A percentile compares a stretch with the other conserved stretches of the same genome.
Evolutionary conservation across 768 basidiomycete genomes (phyloP).

Genomic region (Tulasnella sp.): DNA sequence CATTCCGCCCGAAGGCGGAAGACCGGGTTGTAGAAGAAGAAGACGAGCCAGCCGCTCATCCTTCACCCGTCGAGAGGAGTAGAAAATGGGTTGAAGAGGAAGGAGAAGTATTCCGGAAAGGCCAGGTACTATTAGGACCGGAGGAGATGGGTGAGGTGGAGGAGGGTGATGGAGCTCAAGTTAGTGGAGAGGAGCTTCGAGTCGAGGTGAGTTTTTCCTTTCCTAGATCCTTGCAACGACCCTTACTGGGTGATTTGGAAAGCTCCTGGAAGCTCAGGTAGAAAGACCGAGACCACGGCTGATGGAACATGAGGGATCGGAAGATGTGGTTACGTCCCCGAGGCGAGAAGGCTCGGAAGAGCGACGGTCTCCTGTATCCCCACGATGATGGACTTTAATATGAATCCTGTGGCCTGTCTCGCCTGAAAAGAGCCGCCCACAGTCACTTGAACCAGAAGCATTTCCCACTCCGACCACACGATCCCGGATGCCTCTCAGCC

Average conservation of each 20-base stretch:
- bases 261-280: conserved; percentile 80
- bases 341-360: conserved; percentile 6
- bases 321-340: neutral
- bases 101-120: conserved; percentile 92
- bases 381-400: neutral
- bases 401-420: neutral
- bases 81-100: conserved; percentile 85
- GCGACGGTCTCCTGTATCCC: neutral
- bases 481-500: too few species aligned
- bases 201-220: conserved; percentile 28
- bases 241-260: neutral
- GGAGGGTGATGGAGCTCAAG: conserved; percentile 38
- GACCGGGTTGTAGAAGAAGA: neutral
- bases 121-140: conserved; percentile 61
- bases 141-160: conserved; percentile 80
- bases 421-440: neutral
- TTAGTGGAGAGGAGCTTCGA: conserved; percentile 67
- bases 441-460: too few species aligned
- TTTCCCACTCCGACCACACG: too few species aligned
- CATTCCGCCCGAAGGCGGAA: neutral
- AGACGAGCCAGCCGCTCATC: neutral
- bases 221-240: neutral
- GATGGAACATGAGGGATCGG: conserved; percentile 1
- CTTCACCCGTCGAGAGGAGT: conserved; percentile 19
- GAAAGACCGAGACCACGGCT: conserved; percentile 67